Evolutionary conservation across 305 asterid genomes (phyloP), one percentile per base, ranked within the genome.

Genomic region (Striga hermonthica): DNA sequence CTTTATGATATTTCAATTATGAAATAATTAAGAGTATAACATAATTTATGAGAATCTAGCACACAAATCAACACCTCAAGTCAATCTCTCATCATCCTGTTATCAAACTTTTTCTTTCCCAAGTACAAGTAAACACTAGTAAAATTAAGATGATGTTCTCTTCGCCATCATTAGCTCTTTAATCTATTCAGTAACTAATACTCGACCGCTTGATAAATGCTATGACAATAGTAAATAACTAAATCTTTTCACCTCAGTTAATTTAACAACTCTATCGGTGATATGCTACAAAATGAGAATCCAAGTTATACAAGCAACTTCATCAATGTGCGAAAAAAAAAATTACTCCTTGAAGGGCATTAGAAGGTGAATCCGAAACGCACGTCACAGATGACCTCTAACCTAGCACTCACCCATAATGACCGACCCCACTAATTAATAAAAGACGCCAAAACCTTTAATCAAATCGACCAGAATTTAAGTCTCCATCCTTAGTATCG

Each of bases 401-500:
- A 54, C 56, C 55, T 66, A 55, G 4, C 71, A 54, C 70, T 65
- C 62, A 41, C 38, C 47, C 9, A 71, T 52, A 65, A 44, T 22
- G 57, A 58, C 65, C 49, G 43, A 47, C 44, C 59, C 57, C 43
- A 67, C 28, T 67, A 43, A 50, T 41, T 67, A 54, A 15, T 28
- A 22, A 39, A 54, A 61, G 48, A 43, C 28, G 62, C 38, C 66
- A 58, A 31, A 12, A 48, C 64, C 69, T 55, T 35, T 22, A 52
- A 63, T 15, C 58, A 28, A 13, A 64, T 72, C 54, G 40, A 74
- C 72, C 74, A 10, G 41, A 54, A 52, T 37, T 74, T 72, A 72
- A 67, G 65, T 52, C 76, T 66, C 62, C 75, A 82, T 74, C 76
- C 50, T 65, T 73, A 71, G 40, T 72, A 78, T 76, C 81, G 82